Evolutionary conservation across 164 flowering plant species (phyloP).

Genomic region (Buxus sempervirens): DNA sequence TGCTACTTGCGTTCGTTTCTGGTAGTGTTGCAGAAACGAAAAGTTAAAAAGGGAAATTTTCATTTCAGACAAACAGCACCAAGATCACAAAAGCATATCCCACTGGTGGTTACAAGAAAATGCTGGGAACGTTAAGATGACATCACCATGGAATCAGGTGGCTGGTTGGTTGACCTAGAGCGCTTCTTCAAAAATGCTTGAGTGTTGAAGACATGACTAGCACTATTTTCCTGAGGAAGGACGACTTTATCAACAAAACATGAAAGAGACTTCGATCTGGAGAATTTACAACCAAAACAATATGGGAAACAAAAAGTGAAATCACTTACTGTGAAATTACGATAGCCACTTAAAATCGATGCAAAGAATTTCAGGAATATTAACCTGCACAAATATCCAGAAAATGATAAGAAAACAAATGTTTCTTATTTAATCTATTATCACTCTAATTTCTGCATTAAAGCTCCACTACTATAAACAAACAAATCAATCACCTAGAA

Average conservation of each 20-base stretch:
- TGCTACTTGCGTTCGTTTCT: neutral
- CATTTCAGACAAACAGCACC: neutral
- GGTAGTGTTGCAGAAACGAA: no score
- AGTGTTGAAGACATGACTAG: constrained; percentile 67
- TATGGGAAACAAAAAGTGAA: neutral
- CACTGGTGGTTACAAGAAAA: neutral
- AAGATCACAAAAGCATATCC: neutral
- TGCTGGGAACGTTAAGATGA: neutral
- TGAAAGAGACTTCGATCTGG: neutral
- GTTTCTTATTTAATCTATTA: no score
- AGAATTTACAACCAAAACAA: constrained; percentile 3
- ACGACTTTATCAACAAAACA: constrained; percentile 10
- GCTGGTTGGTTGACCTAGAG: constrained; percentile 80
- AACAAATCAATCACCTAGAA: no score
- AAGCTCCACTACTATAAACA: no score
- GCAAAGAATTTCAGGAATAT: constrained; percentile 91
- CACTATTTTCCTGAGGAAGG: constrained; percentile 65
- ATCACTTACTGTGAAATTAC: constrained; percentile 81
- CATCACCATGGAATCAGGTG: constrained; percentile 85
- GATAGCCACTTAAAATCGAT: constrained; percentile 91
- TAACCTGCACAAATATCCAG: constrained; percentile 54
- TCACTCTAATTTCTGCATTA: no score
- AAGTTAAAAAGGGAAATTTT: neutral
- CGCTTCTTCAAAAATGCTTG: constrained; percentile 97
- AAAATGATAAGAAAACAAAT: neutral